phyloP scores from a whole-genome alignment of 1,284 basidiomycete species.

The Acaromyces ingoldii region DNA sequence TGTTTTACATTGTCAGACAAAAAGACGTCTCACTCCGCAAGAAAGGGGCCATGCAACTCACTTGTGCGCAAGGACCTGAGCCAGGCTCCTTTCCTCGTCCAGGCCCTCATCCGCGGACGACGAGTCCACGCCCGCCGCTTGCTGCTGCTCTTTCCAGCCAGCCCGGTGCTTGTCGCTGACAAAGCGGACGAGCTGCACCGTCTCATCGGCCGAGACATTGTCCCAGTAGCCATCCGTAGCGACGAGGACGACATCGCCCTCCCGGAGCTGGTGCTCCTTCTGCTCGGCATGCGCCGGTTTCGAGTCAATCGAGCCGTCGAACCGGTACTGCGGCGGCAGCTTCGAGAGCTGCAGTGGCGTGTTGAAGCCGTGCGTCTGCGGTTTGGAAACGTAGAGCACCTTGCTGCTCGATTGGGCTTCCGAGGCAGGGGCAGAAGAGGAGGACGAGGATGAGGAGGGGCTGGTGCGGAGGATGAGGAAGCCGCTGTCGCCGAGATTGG shows the following conservation, averaged over 20 bases:
- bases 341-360: conserved; percentile 49
- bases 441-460: background rate
- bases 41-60: conserved; percentile 3
- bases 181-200: conserved; percentile 36
- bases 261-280: conserved; percentile 29
- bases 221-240: conserved; percentile 82
- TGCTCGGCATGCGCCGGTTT: conserved; percentile 35
- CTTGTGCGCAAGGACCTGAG: conserved; percentile 12
- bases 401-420: conserved; percentile 7
- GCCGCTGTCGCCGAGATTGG: conserved; percentile 86
- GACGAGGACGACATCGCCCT: conserved; percentile 46
- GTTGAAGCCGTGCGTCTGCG: conserved; percentile 48
- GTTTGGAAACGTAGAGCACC: conserved; percentile 33
- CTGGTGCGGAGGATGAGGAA: conserved; percentile 63
- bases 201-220: conserved; percentile 62
- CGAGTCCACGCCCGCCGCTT: background rate
- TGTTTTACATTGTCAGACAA: background rate
- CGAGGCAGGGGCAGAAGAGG: background rate
- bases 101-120: background rate
- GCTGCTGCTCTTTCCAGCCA: conserved; percentile 2
- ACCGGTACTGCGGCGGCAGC: conserved; percentile 18
- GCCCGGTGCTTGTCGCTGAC: conserved; percentile 41
- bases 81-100: conserved; percentile 8
- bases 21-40: background rate
- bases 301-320: conserved; percentile 7